Evolutionary conservation across 164 flowering plant species (phyloP), one percentile per base, ranked within the genome.

Genomic region (Berberis vulgaris): DNA sequence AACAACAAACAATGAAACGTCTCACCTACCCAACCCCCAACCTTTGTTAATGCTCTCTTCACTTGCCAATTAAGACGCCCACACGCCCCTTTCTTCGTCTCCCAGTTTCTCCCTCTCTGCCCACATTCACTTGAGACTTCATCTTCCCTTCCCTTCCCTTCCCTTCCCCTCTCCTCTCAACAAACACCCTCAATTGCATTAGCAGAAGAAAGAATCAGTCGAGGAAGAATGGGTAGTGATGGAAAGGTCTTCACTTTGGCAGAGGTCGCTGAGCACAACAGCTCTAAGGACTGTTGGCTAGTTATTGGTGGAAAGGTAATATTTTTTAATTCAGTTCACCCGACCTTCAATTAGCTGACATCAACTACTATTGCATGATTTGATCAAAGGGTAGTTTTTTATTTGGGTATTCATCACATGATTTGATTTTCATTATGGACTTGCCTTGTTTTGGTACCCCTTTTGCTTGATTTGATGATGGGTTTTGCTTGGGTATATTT

Each of bases 211-310:
- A 26, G 10, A 12, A 62, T 26, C 26, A 26, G 26, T 26, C 26
- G 26, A 26, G 26, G 44, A 57, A 46, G 38, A 43, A 64, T 63
- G 67, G 67, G 67, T 6, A 11, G 46, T 8, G 68, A 70, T n/a
- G 68, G 59, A 1, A 70, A 70, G 68, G 49, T 70, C 45, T 70
- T 59, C 61, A 65, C 68, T 46, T 70, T 70, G 54, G 62, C 68
- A 2, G 43, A 70, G 54, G 68, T 70, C n/a, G 45, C 73, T 3
- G 65, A 60, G 13, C 73, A 70, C 68, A 60, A 65, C 8, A 65
- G n/a, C 11, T 3, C 65, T 13, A 70, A 65, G 47, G 68, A 70
- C 56, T 70, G 73, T 54, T 70, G 73, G 73, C 68, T 70, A 42
- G 43, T 70, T 5, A 70, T 70, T 41, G 26, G 38, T n/a, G 65